A percentile compares a stretch with the other conserved stretches of the same genome.
These are phyloP conservation scores for Nemania abortiva DNA, from an alignment of 2,329 filamentous ascomycete species.

Conservation along the genomic window DNA sequence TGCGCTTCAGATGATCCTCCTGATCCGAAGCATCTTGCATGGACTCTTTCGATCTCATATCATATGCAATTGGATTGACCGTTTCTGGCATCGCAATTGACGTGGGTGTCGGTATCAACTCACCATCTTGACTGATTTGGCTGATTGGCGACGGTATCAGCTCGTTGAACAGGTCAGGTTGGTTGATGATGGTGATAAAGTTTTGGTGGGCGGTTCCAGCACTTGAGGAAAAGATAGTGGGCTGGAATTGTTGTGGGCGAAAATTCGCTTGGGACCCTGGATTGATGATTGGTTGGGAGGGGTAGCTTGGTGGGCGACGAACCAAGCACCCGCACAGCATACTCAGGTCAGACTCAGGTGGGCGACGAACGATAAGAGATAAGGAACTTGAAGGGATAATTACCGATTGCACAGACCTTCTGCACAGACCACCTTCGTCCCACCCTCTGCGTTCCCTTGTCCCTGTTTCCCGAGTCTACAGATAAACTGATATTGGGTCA, in stretches of 20 bases:
- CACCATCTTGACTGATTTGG: constrained; percentile 75
- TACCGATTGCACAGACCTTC: too few relatives aligned
- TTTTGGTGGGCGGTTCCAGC: constrained; percentile 32
- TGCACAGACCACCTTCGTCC: constrained; percentile 39
- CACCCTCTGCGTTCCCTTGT: neutral
- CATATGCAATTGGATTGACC: constrained; percentile 47
- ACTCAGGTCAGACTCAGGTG: constrained; percentile 34
- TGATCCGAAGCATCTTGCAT: constrained; percentile 98
- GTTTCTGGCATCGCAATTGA: constrained; percentile 50
- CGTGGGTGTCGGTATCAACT: constrained; percentile 62
- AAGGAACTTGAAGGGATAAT: too few relatives aligned
- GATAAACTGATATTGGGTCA: too few relatives aligned
- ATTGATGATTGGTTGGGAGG: constrained; percentile 32
- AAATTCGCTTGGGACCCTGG: constrained; percentile 51
- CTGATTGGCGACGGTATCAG: constrained; percentile 54
- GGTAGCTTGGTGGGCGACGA: constrained; percentile 53
- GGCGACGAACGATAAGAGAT: constrained; percentile 42
- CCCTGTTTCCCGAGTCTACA: too few relatives aligned
- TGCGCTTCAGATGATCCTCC: constrained; percentile 86
- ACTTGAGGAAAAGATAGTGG: constrained; percentile 44
- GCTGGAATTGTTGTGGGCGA: constrained; percentile 53
- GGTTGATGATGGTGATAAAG: constrained; percentile 37
- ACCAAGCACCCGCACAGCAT: neutral
- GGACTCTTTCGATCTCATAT: constrained; percentile 69
- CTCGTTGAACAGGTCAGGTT: constrained; percentile 40